phyloP scores from a whole-genome alignment of 2,329 filamentous ascomycete species.

The Scleromitrula shiraiana region DNA sequence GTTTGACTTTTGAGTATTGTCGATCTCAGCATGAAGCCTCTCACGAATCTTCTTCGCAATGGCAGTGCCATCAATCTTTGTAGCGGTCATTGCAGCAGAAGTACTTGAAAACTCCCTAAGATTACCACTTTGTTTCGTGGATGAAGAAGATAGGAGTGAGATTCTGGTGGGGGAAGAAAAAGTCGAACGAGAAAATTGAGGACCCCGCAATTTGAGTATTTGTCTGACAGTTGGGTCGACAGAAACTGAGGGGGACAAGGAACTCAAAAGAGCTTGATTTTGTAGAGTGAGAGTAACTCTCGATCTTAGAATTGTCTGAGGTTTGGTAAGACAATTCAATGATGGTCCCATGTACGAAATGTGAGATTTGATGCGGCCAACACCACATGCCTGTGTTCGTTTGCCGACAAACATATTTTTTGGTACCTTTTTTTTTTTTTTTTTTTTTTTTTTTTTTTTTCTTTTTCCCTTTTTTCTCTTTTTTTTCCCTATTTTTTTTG shows the following conservation, averaged over 20 bases:
- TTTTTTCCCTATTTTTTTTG: too few species aligned
- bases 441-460: background rate
- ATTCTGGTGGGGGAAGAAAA: slow-evolving; percentile 17
- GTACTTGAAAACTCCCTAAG: slow-evolving; percentile 40
- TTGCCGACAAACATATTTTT: slow-evolving; percentile 8
- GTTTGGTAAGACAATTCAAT: slow-evolving; percentile 1
- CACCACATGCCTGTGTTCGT: background rate
- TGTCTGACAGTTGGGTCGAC: slow-evolving; percentile 8
- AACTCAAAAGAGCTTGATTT: slow-evolving; percentile 3
- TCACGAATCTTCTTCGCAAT: slow-evolving; percentile 90
- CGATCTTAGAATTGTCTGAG: background rate
- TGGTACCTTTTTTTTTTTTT: background rate
- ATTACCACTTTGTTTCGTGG: slow-evolving; percentile 6
- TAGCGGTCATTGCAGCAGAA: slow-evolving; percentile 65
- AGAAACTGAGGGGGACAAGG: slow-evolving; percentile 11
- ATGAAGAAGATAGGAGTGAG: background rate
- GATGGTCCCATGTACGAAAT: background rate
- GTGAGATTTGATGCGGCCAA: background rate
- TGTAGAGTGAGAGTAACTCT: slow-evolving; percentile 10
- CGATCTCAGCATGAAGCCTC: slow-evolving; percentile 71
- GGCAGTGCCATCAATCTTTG: slow-evolving; percentile 91
- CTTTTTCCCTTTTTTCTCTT: background rate
- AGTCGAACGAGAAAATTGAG: slow-evolving; percentile 12
- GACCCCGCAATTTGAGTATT: slow-evolving; percentile 22
- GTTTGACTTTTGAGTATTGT: slow-evolving; percentile 71